These are phyloP conservation scores for Daldinia loculata DNA, from an alignment of 495 filamentous ascomycete genomes.

Conservation along the genomic window DNA sequence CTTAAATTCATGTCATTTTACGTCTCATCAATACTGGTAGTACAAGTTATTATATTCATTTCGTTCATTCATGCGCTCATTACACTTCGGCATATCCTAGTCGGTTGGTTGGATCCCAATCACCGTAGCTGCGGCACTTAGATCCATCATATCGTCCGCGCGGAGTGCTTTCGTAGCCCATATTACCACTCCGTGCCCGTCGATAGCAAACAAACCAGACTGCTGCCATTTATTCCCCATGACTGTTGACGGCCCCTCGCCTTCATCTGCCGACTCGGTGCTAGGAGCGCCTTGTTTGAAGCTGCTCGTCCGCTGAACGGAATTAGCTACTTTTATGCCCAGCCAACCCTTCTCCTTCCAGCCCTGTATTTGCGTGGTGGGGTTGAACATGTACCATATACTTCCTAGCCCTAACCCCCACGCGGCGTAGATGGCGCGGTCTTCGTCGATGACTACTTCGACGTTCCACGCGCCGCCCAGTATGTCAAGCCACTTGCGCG, in stretches of 20 bases:
- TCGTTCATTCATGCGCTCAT: conserved; percentile 12
- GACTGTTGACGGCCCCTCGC: conserved; percentile 55
- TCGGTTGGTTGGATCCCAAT: conserved; percentile 41
- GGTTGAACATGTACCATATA: conserved; percentile 61
- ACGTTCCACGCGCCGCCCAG: conserved; percentile 59
- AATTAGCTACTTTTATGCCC: conserved; percentile 50
- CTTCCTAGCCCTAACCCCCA: conserved; percentile 63
- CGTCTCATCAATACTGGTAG: not conserved
- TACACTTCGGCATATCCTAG: not conserved
- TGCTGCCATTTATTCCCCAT: conserved; percentile 72
- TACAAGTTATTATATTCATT: conserved; percentile 1
- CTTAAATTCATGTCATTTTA: not conserved
- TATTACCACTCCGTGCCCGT: conserved; percentile 59
- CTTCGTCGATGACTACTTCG: conserved; percentile 60
- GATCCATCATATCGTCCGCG: conserved; percentile 63
- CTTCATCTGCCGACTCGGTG: conserved; percentile 14
- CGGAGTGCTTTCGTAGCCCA: conserved; percentile 59
- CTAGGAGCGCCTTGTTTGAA: conserved; percentile 20
- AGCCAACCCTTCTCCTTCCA: conserved; percentile 58
- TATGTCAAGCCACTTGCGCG: conserved; percentile 58
- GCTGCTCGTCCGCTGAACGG: conserved; percentile 45
- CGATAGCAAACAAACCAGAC: conserved; percentile 63
- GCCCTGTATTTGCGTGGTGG: conserved; percentile 51
- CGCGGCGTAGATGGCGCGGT: conserved; percentile 59
- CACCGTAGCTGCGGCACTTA: conserved; percentile 56